Evolutionary conservation across 805 yeast species (phyloP), one percentile per base, ranked within the genome.

Genomic region (Ogataea chonburiensis): DNA sequence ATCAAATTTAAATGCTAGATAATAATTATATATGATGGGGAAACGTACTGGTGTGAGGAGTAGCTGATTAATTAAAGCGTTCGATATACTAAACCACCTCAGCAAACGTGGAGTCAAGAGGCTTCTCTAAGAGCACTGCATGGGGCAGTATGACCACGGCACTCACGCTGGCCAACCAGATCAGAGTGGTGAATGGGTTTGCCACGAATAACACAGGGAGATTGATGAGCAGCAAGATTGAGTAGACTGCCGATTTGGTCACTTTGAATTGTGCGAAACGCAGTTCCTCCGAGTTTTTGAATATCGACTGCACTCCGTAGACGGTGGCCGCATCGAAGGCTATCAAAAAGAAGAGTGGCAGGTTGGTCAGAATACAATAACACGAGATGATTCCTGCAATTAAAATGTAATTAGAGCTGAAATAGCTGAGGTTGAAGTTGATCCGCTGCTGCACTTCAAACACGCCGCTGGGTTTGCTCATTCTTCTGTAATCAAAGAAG

Each of bases 101-200:
- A 56, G 88, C 93, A 57, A 91, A 93, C 13, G 91, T 89, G 24
- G 91, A 80, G 66, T 93, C 98, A 43, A 89, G 81, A 14, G 98
- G 98, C 66, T 91, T 93, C 58, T 93, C 98, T 76, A 93, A 71
- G 45, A 91, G 68, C 3, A 89, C 70, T 29, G 97, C 98, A 62
- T 93, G 98, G 3, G 87, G 73, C 30, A 88, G 66, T 25, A 91
- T 85, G 23, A 83, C 61, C 31, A 81, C 81, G 17, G 82, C 81
- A 24, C 93, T 81, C 11, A 95, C 85, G 50, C 95, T 93, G 50
- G 84, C 73, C 50, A 91, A 75, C 98, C 98, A 93, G 69, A 93
- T 71, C 61, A 93, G 61, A 4, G 97, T 85, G 34, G 91, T 75
- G 45, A 93, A 70, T 17, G 98, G 97, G 47, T 91, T 81, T 15